Conservation (phyloP, 2,329 filamentous ascomycete genomes). For the Ophiostoma piceae region DNA sequence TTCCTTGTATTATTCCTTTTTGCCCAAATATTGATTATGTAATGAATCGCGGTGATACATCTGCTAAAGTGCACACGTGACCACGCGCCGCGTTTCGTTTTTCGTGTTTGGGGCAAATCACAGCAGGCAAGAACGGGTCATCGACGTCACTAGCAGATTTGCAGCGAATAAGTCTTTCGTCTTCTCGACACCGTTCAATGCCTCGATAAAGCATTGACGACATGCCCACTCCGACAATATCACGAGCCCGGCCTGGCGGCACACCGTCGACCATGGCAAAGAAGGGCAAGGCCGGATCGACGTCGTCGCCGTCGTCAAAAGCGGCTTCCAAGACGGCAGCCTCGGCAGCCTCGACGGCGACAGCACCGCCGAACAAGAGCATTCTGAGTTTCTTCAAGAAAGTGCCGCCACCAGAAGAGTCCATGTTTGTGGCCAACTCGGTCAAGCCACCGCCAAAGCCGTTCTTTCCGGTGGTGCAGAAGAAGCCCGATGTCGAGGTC, state of each 20-base stretch:
- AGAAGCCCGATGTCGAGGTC: not conserved
- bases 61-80: not conserved
- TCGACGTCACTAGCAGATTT: conserved; percentile 7
- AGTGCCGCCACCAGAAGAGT: conserved; percentile 53
- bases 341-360: not conserved
- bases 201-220: not conserved
- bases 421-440: conserved; percentile 45
- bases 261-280: conserved; percentile 19
- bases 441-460: not conserved
- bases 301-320: conserved; percentile 11
- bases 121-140: not conserved
- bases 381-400: conserved; percentile 75
- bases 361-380: conserved; percentile 48
- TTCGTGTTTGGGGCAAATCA: conserved; percentile 6
- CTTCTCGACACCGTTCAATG: not conserved
- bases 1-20: too few relatives aligned
- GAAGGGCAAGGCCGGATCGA: conserved; percentile 23
- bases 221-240: conserved; percentile 21
- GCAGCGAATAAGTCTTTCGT: not conserved
- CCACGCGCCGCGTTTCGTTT: not conserved
- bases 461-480: not conserved
- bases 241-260: conserved; percentile 18
- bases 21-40: not conserved
- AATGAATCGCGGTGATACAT: not conserved
- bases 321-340: conserved; percentile 22